These are phyloP conservation scores for Solanum commersonii DNA, from an alignment of 257 asterid species.

Conservation along the genomic window DNA sequence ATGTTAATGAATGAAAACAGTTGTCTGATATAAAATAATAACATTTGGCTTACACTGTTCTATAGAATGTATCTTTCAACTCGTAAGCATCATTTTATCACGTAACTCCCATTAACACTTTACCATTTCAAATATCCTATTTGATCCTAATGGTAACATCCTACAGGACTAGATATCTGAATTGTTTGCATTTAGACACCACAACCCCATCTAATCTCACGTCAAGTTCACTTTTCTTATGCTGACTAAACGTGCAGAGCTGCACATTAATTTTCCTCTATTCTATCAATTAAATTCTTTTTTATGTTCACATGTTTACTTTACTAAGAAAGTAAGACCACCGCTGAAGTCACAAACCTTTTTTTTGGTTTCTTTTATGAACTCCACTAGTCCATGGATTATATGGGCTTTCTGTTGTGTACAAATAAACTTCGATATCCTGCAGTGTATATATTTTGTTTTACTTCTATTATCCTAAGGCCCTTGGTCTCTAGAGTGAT, in stretches of 20 bases:
- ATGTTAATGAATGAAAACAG: not conserved
- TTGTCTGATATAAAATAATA: not conserved
- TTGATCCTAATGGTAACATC: not conserved
- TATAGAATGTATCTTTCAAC: not conserved
- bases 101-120: not conserved
- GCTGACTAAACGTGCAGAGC: not conserved
- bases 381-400: not conserved
- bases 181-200: not conserved
- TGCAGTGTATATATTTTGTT: not conserved
- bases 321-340: not conserved
- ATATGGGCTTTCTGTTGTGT: not conserved
- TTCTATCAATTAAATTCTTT: not conserved
- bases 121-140: not conserved
- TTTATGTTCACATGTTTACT: not conserved
- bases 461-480: not conserved
- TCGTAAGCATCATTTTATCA: not conserved
- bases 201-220: not conserved
- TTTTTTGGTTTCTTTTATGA: not conserved
- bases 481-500: not conserved
- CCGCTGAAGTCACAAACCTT: not conserved
- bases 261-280: not conserved
- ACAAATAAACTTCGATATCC: not conserved
- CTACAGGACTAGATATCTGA: not conserved
- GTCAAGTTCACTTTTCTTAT: not conserved
- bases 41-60: not conserved